A percentile compares a stretch with the other conserved stretches of the same genome.
These are phyloP conservation scores for Tympanopsis confertula DNA, from an alignment of 2,329 filamentous ascomycete genomes.

Conservation along the genomic window DNA sequence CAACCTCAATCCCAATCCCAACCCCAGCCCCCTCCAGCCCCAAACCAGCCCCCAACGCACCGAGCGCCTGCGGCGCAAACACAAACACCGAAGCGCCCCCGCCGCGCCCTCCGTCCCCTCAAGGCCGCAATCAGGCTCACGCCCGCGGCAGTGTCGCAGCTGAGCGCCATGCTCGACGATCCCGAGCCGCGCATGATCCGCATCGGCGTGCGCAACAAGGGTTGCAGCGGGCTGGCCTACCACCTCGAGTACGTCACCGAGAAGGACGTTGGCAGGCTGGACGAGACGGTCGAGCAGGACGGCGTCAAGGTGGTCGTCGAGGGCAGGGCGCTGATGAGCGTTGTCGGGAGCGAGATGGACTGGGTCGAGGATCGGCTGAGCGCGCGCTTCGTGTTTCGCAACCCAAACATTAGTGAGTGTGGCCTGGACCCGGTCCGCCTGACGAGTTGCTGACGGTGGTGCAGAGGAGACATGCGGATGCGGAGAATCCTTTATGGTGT, in stretches of 20 bases:
- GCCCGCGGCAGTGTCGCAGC: slow-evolving; percentile 65
- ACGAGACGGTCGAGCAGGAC: slow-evolving; percentile 89
- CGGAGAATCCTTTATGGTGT: slow-evolving; percentile 90
- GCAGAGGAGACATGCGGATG: slow-evolving; percentile 91
- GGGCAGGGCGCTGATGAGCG: slow-evolving; percentile 92
- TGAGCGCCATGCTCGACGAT: slow-evolving; percentile 66
- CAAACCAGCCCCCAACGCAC: no score
- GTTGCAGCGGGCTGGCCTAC: slow-evolving; percentile 88
- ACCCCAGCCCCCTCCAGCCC: no score
- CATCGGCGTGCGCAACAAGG: slow-evolving; percentile 85
- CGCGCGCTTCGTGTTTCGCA: slow-evolving; percentile 84
- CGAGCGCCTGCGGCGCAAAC: no score
- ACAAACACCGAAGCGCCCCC: no score
- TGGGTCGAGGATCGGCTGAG: slow-evolving; percentile 95
- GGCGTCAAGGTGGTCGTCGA: slow-evolving; percentile 93
- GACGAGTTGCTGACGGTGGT: background rate
- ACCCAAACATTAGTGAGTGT: slow-evolving; percentile 92
- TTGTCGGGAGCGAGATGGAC: slow-evolving; percentile 98
- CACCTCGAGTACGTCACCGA: slow-evolving; percentile 74
- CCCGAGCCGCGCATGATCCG: slow-evolving; percentile 88
- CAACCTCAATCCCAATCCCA: no score
- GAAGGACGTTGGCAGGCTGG: slow-evolving; percentile 75
- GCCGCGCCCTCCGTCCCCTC: slow-evolving; percentile 58
- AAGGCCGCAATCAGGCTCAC: slow-evolving; percentile 89
- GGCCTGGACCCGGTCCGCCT: background rate